phyloP scores from a whole-genome alignment of 1,284 basidiomycete species.

The Microstroma glucosiphilum region DNA sequence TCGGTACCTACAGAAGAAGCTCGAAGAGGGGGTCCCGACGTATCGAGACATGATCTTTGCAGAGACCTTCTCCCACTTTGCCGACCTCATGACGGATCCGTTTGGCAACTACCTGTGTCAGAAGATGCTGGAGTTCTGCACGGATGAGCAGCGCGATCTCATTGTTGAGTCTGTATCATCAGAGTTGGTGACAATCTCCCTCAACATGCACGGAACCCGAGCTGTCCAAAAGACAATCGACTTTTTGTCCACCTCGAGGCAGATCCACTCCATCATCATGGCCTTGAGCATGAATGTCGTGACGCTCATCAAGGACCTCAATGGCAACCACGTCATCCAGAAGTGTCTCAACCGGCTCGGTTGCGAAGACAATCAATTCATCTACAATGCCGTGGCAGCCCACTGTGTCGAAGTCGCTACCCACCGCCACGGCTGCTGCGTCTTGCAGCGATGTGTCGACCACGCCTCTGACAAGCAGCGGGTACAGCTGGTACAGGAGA shows the following conservation, averaged over 20 bases:
- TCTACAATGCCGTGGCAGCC: slow-evolving; percentile 97
- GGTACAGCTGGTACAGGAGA: slow-evolving; percentile 94
- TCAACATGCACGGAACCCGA: slow-evolving; percentile 99
- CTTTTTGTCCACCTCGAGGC: slow-evolving; percentile 63
- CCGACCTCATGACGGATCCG: slow-evolving; percentile 98
- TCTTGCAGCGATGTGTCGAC: slow-evolving; percentile 95
- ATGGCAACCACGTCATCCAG: slow-evolving; percentile 99
- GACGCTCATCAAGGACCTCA: slow-evolving; percentile 97
- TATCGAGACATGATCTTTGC: slow-evolving; percentile 94
- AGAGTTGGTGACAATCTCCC: slow-evolving; percentile 92
- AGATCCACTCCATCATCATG: slow-evolving; percentile 95
- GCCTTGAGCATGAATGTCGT: slow-evolving; percentile 96
- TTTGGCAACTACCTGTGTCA: slow-evolving; percentile 99
- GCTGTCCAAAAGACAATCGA: slow-evolving; percentile 99
- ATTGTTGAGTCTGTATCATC: slow-evolving; percentile 96
- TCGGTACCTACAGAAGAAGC: slow-evolving; percentile 95
- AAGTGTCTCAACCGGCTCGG: slow-evolving; percentile 97
- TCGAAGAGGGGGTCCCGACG: slow-evolving; percentile 79
- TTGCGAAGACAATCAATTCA: slow-evolving; percentile 99
- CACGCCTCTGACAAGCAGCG: slow-evolving; percentile 94
- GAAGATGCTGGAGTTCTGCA: slow-evolving; percentile 93
- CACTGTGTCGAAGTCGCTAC: slow-evolving; percentile 99
- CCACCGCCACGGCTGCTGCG: slow-evolving; percentile 97
- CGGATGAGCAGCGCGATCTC: slow-evolving; percentile 92
- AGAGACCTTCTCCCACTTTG: slow-evolving; percentile 95